Percentiles rank a stretch among this genome's conserved stretches.
Conservation (phyloP, 306 rosid genomes). For the Delonix regia region DNA sequence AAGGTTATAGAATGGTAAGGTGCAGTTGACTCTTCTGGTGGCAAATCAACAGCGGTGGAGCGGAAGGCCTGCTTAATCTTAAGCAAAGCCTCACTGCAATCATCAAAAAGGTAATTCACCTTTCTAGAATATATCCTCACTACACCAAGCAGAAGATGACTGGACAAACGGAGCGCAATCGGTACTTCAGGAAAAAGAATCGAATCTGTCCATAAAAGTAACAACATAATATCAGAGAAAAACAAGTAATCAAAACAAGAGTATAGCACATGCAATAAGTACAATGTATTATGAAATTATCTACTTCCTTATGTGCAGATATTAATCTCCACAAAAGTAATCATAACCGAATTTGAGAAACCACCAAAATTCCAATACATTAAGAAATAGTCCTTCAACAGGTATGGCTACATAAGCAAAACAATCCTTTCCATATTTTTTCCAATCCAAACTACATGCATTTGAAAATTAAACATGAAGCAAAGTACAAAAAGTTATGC, state of each 20-base stretch:
- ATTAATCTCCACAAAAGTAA: constrained; percentile 7
- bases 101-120: constrained; percentile 99
- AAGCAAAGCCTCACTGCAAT: constrained; percentile 99
- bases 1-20: constrained; percentile 98
- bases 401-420: constrained; percentile 20
- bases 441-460: constrained; percentile 12
- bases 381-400: background rate
- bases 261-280: constrained; percentile 1
- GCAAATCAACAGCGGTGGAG: constrained; percentile 95
- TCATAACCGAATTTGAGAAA: constrained; percentile 8
- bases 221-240: constrained; percentile 31
- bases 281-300: constrained; percentile 1
- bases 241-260: constrained; percentile 25
- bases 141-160: constrained; percentile 99
- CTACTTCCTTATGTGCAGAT: constrained; percentile 11
- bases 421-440: background rate
- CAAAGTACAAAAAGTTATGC: background rate
- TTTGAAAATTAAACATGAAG: background rate
- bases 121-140: constrained; percentile 99
- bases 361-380: background rate
- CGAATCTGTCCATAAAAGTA: constrained; percentile 75
- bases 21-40: constrained; percentile 99
- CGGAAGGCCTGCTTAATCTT: constrained; percentile 99
- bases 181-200: constrained; percentile 97
- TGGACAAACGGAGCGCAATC: constrained; percentile 95